Conservation (phyloP, 2,329 filamentous ascomycete genomes). For the Aureobasidium sp. region DNA sequence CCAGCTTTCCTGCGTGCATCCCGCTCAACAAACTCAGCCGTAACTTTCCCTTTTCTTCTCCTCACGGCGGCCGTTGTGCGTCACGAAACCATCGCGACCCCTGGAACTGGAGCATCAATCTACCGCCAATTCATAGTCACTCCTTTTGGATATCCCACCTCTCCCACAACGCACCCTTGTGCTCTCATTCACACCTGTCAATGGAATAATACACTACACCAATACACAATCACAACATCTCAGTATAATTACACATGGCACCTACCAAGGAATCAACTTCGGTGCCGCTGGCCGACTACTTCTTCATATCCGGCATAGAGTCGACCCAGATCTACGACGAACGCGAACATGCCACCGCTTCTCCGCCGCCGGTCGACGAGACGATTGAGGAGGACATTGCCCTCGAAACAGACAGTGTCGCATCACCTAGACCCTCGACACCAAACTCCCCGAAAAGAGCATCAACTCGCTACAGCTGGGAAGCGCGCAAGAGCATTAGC, state of each 20-base stretch:
- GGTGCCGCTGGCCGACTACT: constrained; percentile 56
- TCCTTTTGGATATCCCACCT: not conserved
- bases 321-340: constrained; percentile 44
- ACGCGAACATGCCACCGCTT: constrained; percentile 22
- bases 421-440: constrained; percentile 34
- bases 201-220: constrained; percentile 7
- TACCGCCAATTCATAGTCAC: not conserved
- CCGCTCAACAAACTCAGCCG: not conserved
- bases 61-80: constrained; percentile 8
- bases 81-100: not conserved
- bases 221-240: not conserved
- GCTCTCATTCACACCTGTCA: not conserved
- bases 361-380: constrained; percentile 36
- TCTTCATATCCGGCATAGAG: constrained; percentile 54
- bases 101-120: not conserved
- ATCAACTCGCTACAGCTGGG: constrained; percentile 37
- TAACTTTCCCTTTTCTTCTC: constrained; percentile 5
- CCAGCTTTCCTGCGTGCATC: not conserved
- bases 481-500: constrained; percentile 43
- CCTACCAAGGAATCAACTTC: constrained; percentile 22
- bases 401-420: constrained; percentile 44
- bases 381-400: constrained; percentile 49
- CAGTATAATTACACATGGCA: constrained; percentile 13
- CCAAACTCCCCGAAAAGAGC: constrained; percentile 34
- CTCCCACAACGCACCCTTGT: not conserved